Evolutionary conservation across 352 stramenopile species (phyloP), one percentile per base, ranked within the genome.

Genomic region (Phytophthora palmivora): DNA sequence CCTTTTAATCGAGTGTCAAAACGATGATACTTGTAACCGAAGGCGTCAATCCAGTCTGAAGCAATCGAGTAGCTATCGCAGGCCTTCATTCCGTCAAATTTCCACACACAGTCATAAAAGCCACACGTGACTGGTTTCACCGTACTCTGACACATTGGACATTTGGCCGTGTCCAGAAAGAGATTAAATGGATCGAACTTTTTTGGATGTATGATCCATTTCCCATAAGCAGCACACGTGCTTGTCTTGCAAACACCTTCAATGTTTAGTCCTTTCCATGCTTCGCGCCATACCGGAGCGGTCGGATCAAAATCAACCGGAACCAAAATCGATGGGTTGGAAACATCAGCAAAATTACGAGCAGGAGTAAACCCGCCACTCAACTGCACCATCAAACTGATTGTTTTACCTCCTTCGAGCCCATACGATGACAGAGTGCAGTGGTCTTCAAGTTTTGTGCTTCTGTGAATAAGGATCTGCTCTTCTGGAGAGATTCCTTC

Each of bases 51-150:
- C 67, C 71, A 79, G 9, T 41, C 39, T 3, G 67, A 79, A 12
- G 15, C 60, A 6, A 76, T 46, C 0, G 52, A 59, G 6, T 19
- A 39, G 0, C 24, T 3, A 39, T 64, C 41, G 9, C 16, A 47
- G 11, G 46, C 15, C 1, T 53, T 48, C 0, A 68, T 42, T 14
- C 63, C 72, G 15, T 80, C 72, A 49, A 52, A 81, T 28, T 64
- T 59, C 68, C 72, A 81, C 1, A 34, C 46, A 18, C 72, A 81
- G 21, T 73, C 56, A 30, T 78, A 76, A 32, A 78, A 72, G 0
- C 68, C 72, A 28, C 72, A 81, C 1, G 63, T 68, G 6, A 71
- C 10, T 5, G 68, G 63, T 3, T 58, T 50, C 6, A 81, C 50
- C 1, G 36, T 26, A 3, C 1, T n/a, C 12, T 30, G 6, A 16